A percentile compares a stretch with the other conserved stretches of the same genome.
Conservation (phyloP, 2,329 filamentous ascomycete species). For the Pseudogymnoascus sp. region DNA sequence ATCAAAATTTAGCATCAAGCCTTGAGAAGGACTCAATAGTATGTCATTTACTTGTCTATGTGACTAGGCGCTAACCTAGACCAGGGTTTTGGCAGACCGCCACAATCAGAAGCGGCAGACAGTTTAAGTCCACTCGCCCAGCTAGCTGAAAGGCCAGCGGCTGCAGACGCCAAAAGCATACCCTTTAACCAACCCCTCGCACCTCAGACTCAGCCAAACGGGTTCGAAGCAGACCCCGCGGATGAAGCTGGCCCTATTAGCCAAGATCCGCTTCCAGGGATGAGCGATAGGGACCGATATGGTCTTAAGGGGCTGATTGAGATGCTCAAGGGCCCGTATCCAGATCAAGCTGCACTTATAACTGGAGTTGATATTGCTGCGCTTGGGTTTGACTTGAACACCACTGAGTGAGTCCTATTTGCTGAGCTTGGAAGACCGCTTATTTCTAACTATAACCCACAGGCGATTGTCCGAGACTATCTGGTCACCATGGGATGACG, state of each 20-base stretch:
- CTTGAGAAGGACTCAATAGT: background rate
- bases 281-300: slow-evolving; percentile 57
- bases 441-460: slow-evolving; percentile 14
- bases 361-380: slow-evolving; percentile 51
- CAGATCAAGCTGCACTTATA: slow-evolving; percentile 54
- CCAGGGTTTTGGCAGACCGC: background rate
- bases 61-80: background rate
- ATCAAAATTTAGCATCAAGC: background rate
- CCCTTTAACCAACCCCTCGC: background rate
- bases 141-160: background rate
- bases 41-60: background rate
- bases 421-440: background rate
- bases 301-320: slow-evolving; percentile 54
- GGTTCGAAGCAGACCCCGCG: background rate
- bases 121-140: background rate
- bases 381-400: slow-evolving; percentile 50
- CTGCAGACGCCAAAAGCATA: background rate
- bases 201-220: background rate
- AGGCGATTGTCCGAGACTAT: slow-evolving; percentile 47
- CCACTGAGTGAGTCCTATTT: slow-evolving; percentile 44
- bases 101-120: slow-evolving; percentile 5
- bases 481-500: slow-evolving; percentile 54
- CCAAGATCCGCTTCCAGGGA: slow-evolving; percentile 52
- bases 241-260: slow-evolving; percentile 31
- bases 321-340: slow-evolving; percentile 56